Base-by-base conservation (phyloP, 768 basidiomycete species). In the Hygrophorus russula region DNA sequence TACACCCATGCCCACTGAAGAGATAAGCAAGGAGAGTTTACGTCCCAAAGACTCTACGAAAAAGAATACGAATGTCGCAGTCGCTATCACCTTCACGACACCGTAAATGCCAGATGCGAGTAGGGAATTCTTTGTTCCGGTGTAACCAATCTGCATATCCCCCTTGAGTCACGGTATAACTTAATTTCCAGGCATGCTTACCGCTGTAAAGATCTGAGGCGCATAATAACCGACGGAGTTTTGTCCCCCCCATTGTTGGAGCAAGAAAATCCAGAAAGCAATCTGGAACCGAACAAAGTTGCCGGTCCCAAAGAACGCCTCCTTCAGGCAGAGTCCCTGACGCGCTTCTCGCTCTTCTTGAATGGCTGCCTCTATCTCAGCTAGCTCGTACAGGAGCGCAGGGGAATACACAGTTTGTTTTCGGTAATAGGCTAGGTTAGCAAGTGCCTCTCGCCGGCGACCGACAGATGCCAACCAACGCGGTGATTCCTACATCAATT, bases 231-330 rank as follows among this genome's bases (percentile, higher is more conserved):
- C 67, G 50, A 90, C 81, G 0, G 81, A 80, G 61, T 91, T 87
- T 57, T 90, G 88, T 1, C 89, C 89, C 38, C 74, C 71, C 80
- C 80, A 88, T 56, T 90, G 85, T 51, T 90, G 88, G 6, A 88
- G 64, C 47, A 83, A 56, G 66, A 89, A 88, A 48, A 88, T 84
- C 19, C 72, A 59, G 51, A 86, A 78, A 1, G 89, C 88, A 52
- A 92, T 88, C n/a, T 82, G 63, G 65, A 92, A 91, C 17, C 90
- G 80, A 47, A 80, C 64, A 36, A 77, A 72, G 62, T 90, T 90
- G 37, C 90, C 89, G 56, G 83, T 84, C 14, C 81, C 81, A 31
- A 85, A 65, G 64, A 89, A 82, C 2, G 83, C 83, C 51, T 86
- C 80, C 51, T 67, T 75, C 46, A 71, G 49, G 1, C 82, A 80